Conservation (phyloP, 176 grass and related monocot species). For the Eremochloa ophiuroides region DNA sequence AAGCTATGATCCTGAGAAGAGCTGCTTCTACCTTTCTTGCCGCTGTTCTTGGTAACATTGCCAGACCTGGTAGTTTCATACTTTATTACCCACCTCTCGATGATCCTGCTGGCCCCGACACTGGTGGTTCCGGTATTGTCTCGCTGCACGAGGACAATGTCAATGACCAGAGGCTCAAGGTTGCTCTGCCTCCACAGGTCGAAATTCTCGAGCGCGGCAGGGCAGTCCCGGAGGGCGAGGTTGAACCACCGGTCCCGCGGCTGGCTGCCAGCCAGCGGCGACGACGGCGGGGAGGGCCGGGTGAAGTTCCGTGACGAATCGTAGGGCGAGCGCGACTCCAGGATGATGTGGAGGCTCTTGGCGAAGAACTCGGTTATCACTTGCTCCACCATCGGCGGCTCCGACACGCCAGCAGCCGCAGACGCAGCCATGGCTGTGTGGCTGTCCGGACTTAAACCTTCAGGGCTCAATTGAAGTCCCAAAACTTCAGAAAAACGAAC, state of each 20-base stretch:
- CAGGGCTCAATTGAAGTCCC: background rate
- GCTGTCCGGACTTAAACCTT: background rate
- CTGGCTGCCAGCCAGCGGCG: conserved; percentile 43
- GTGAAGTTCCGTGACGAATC: conserved; percentile 74
- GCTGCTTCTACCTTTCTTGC: conserved; percentile 35
- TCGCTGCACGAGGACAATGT: conserved; percentile 54
- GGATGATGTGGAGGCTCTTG: conserved; percentile 92
- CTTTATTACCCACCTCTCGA: conserved; percentile 91
- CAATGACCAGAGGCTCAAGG: conserved; percentile 79
- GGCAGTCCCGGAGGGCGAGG: conserved; percentile 70
- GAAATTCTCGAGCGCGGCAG: conserved; percentile 86
- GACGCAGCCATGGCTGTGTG: conserved; percentile 17
- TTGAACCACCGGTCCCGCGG: conserved; percentile 86
- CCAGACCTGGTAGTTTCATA: conserved; percentile 46
- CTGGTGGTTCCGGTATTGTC: background rate
- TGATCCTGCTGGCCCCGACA: conserved; percentile 39
- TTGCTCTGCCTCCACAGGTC: conserved; percentile 93
- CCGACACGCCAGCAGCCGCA: conserved; percentile 27
- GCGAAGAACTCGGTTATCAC: conserved; percentile 94
- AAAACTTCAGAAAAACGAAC: background rate
- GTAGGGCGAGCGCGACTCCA: conserved; percentile 85
- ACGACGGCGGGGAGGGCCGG: conserved; percentile 48
- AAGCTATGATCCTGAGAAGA: conserved; percentile 36
- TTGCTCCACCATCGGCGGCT: conserved; percentile 82
- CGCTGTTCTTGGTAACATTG: conserved; percentile 6